Evolutionary conservation across 2,329 filamentous ascomycete genomes (phyloP), one percentile per base, ranked within the genome.

Genomic region (Fusarium sublunatum): DNA sequence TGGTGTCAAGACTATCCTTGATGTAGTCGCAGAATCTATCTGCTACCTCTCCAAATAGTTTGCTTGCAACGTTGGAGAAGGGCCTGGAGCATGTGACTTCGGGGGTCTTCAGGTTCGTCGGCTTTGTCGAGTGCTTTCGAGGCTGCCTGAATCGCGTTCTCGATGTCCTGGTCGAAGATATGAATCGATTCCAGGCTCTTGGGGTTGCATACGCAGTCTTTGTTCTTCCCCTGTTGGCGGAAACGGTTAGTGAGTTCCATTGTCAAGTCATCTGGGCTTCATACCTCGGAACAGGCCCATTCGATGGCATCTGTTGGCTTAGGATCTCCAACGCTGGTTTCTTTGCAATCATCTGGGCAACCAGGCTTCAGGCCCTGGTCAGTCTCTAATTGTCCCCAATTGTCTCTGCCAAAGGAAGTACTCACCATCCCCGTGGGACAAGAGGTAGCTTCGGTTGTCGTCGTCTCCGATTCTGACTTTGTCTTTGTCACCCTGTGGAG

Each of bases 401-500:
- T n/a, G 12, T 28, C 44, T 38, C 24, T 47, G 24, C 4, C n/a
- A 29, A 29, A 28, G 32, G 31, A 28, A 22, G 32, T 38, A 47
- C 44, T 47, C 32, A 47, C 32, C 15, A 36, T n/a, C 10, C 24
- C 22, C 10, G 44, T 47, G 28, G 44, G 44, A 22, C 44, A 47
- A 38, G 44, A 47, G 7, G 39, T 31, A 26, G 48, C 40, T 36
- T 31, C 28, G 11, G 24, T 50, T 35, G 46, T 36, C 39, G 39
- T 38, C 25, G 32, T 35, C 10, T 11, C 15, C 24, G 39, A 38
- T 29, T 43, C 24, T 7, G 24, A 19, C 24, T 50, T 35, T 3
- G 36, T 25, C 31, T 51, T 43, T 42, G 31, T 43, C 29, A 51
- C 48, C n/a, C n/a, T n/a, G 39, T 29, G 26, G 42, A 9, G 5